These are phyloP conservation scores for Colletotrichum abscissum DNA, from an alignment of 2,329 filamentous ascomycete species.

Conservation along the genomic window DNA sequence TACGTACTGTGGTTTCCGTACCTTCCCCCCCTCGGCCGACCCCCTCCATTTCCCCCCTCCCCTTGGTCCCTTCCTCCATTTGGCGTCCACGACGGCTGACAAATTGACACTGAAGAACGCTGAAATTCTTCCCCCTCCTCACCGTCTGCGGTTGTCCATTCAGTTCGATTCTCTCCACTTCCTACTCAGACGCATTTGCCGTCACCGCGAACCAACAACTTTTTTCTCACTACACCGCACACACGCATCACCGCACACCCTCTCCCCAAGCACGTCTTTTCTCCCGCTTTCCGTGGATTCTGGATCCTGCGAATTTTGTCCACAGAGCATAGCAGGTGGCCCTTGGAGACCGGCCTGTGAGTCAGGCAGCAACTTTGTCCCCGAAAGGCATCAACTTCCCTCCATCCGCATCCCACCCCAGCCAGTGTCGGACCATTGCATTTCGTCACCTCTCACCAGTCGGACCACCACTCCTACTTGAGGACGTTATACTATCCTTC, in stretches of 20 bases:
- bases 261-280: conserved; percentile 22
- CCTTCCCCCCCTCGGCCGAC: conserved; percentile 15
- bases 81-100: conserved; percentile 31
- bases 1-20: too few species aligned
- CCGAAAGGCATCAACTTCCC: conserved; percentile 39
- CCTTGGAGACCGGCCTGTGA: conserved; percentile 30
- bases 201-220: conserved; percentile 17
- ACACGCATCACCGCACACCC: conserved; percentile 22
- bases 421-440: conserved; percentile 29
- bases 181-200: conserved; percentile 19
- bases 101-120: conserved; percentile 35
- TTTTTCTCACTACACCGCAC: conserved; percentile 1
- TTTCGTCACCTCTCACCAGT: conserved; percentile 24
- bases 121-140: conserved; percentile 37
- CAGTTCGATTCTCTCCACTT: conserved; percentile 34
- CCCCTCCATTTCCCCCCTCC: conserved; percentile 24
- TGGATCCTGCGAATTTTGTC: conserved; percentile 12
- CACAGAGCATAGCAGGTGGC: conserved; percentile 6
- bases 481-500: conserved; percentile 1
- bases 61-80: background rate
- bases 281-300: conserved; percentile 25
- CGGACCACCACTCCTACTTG: background rate
- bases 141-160: conserved; percentile 29
- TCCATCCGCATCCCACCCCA: conserved; percentile 31
- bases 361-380: conserved; percentile 48